Percentiles rank a stretch among this genome's conserved stretches.
These are phyloP conservation scores for Ceratobasidium sp. DNA, from an alignment of 1,284 basidiomycete species.

Conservation along the genomic window DNA sequence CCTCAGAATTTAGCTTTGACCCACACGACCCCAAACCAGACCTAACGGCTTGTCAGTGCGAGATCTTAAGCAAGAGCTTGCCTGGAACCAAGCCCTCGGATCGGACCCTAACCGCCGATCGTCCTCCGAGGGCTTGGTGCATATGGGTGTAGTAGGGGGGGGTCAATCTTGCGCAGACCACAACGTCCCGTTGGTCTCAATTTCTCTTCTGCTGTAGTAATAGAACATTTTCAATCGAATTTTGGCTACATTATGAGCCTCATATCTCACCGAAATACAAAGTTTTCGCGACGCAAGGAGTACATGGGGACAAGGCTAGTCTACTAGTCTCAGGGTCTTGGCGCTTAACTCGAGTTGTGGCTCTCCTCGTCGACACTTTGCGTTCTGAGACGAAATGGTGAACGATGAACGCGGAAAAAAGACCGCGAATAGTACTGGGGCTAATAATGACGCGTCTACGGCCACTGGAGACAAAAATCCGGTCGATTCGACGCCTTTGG, in stretches of 20 bases:
- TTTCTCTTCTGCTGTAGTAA: neutral
- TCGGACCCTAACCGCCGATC: constrained; percentile 3
- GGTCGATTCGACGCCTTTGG: neutral
- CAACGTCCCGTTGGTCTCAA: neutral
- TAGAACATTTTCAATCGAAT: neutral
- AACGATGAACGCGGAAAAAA: neutral
- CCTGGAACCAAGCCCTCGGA: neutral
- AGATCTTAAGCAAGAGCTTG: neutral
- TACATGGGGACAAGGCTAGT: neutral
- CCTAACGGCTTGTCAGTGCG: no score
- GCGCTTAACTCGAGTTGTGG: neutral
- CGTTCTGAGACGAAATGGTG: neutral
- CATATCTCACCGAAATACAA: neutral
- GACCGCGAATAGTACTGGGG: neutral
- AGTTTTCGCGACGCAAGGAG: neutral
- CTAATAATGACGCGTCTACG: neutral
- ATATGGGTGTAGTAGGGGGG: neutral
- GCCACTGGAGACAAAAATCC: neutral
- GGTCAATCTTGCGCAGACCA: neutral
- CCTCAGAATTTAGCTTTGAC: no score
- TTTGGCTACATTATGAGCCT: neutral
- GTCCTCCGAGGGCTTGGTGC: constrained; percentile 1
- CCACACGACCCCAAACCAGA: no score
- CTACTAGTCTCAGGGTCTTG: neutral
- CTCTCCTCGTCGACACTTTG: neutral